These are phyloP conservation scores for Fraxinus sp. DNA, from an alignment of 305 asterid species.

Conservation along the genomic window DNA sequence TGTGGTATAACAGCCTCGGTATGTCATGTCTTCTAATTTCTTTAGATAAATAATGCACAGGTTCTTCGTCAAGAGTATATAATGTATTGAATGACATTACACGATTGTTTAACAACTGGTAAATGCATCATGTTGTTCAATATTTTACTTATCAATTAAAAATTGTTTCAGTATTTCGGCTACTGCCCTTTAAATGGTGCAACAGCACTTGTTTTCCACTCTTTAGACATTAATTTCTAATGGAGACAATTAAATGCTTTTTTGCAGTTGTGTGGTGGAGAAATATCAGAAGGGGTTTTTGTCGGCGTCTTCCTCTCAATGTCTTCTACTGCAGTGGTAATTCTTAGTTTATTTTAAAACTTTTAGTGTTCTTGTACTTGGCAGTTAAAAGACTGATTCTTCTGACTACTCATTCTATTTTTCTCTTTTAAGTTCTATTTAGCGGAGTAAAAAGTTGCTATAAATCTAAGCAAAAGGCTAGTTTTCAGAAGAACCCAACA, in stretches of 20 bases:
- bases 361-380: not conserved
- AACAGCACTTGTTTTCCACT: constrained; percentile 1
- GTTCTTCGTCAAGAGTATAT: constrained; percentile 14
- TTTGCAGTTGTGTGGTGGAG: constrained; percentile 77
- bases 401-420: constrained; percentile 12
- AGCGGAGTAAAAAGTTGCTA: not conserved
- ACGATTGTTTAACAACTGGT: not conserved
- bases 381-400: constrained; percentile 4
- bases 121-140: not conserved
- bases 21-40: constrained; percentile 27
- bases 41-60: not conserved
- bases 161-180: constrained; percentile 20
- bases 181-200: constrained; percentile 19
- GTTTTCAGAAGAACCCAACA: not conserved
- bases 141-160: not conserved
- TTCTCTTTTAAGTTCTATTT: not conserved
- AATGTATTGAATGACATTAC: constrained; percentile 12
- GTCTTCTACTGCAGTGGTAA: constrained; percentile 92
- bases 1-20: constrained; percentile 81
- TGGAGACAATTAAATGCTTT: constrained; percentile 22
- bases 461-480: not conserved
- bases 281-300: constrained; percentile 85
- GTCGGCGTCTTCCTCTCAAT: constrained; percentile 84
- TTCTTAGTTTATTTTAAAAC: constrained; percentile 12
- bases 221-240: constrained; percentile 9